A percentile compares a stretch with the other conserved stretches of the same genome.
These are phyloP conservation scores for Pseudofabraea citricarpa DNA, from an alignment of 2,329 filamentous ascomycete species.

Conservation along the genomic window DNA sequence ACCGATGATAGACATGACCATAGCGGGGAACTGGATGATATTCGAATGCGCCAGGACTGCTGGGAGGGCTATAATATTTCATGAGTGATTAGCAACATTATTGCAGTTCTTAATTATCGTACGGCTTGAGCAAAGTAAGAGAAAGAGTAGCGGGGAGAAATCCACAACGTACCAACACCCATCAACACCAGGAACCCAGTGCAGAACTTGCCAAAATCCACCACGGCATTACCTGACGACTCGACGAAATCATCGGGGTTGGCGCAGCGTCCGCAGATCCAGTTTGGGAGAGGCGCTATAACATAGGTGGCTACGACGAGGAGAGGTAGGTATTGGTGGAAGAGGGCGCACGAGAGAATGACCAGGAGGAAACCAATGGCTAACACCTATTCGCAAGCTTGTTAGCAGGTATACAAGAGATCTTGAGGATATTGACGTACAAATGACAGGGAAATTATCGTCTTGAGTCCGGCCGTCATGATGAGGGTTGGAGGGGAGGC, in stretches of 20 bases:
- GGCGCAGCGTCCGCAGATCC: slow-evolving; percentile 83
- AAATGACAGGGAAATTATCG: slow-evolving; percentile 98
- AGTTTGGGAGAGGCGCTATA: slow-evolving; percentile 90
- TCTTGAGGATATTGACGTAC: slow-evolving; percentile 42
- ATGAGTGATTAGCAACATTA: too few relatives aligned
- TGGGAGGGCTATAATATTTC: slow-evolving; percentile 83
- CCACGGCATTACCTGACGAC: slow-evolving; percentile 71
- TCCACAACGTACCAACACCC: slow-evolving; percentile 82
- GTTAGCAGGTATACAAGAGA: slow-evolving; percentile 5
- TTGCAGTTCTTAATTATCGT: not conserved
- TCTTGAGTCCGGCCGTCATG: slow-evolving; percentile 87
- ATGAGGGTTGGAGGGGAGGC: slow-evolving; percentile 14
- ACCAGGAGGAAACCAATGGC: slow-evolving; percentile 98
- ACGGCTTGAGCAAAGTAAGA: not conserved
- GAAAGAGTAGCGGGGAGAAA: not conserved
- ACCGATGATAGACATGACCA: slow-evolving; percentile 91
- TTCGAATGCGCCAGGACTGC: slow-evolving; percentile 81
- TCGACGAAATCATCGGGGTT: slow-evolving; percentile 94
- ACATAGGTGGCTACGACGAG: slow-evolving; percentile 96
- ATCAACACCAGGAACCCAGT: slow-evolving; percentile 96
- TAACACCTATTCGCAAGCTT: slow-evolving; percentile 59
- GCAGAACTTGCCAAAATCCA: slow-evolving; percentile 89
- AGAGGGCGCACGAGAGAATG: slow-evolving; percentile 94
- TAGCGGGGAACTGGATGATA: slow-evolving; percentile 77
- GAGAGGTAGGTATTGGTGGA: slow-evolving; percentile 89